These are phyloP conservation scores for Venturia asperata DNA, from an alignment of 2,329 filamentous ascomycete species.

Conservation along the genomic window DNA sequence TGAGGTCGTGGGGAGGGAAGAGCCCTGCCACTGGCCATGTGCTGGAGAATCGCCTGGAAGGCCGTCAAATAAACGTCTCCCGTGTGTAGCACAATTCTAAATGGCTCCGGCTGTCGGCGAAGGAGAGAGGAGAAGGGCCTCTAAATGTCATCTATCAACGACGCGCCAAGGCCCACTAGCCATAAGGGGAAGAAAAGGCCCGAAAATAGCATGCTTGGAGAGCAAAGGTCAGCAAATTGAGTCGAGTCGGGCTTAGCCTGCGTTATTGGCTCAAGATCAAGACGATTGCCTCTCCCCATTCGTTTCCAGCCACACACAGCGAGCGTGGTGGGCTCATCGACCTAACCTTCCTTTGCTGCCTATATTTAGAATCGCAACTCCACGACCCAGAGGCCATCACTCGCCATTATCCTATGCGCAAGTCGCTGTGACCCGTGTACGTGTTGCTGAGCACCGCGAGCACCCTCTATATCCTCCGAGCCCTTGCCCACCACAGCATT, in stretches of 20 bases:
- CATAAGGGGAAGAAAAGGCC: not conserved
- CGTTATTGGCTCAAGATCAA: not conserved
- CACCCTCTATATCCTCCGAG: not conserved
- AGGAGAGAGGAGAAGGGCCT: constrained; percentile 2
- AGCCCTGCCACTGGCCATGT: not conserved
- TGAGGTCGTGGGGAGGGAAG: not conserved
- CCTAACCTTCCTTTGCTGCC: constrained; percentile 34
- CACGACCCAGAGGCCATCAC: not conserved
- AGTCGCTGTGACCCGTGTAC: not conserved
- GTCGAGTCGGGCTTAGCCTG: not conserved
- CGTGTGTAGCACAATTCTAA: constrained; percentile 1
- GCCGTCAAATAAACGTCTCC: not conserved
- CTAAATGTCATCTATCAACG: constrained; percentile 12
- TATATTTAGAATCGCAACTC: constrained; percentile 10
- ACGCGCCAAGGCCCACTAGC: not conserved
- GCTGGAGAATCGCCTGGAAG: not conserved
- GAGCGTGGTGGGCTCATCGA: constrained; percentile 30
- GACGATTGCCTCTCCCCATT: not conserved
- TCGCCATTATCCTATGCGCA: constrained; percentile 4
- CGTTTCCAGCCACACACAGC: constrained; percentile 7
- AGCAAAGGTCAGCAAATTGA: not conserved
- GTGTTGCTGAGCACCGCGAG: not conserved
- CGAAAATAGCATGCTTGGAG: constrained; percentile 1
- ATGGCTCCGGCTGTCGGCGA: not conserved
- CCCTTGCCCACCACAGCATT: not conserved